Conservation (phyloP, 2,329 filamentous ascomycete species). For the Xylariaceae sp. region DNA sequence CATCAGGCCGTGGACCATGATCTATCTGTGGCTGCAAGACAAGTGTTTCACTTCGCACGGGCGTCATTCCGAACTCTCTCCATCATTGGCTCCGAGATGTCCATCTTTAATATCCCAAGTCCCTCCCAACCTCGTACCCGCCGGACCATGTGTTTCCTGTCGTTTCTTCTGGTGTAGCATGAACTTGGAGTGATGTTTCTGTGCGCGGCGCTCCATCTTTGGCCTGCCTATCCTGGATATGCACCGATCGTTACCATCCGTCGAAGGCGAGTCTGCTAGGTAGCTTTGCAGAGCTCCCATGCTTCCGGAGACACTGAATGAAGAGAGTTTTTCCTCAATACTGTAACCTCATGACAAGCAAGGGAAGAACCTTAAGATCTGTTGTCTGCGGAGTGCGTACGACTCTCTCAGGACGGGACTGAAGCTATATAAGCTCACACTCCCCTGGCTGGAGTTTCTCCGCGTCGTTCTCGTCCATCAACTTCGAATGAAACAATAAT, state of each 20-base stretch:
- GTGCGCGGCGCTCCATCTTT: conserved; percentile 6
- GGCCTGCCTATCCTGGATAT: conserved; percentile 11
- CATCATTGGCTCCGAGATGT: not conserved
- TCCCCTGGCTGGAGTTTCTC: not conserved
- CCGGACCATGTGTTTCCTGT: not conserved
- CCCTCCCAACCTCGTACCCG: not conserved
- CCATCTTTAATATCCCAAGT: no score
- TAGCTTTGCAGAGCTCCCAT: not conserved
- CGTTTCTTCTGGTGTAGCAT: conserved; percentile 3
- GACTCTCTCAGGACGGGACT: not conserved
- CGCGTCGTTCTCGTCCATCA: not conserved
- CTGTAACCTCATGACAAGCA: conserved; percentile 8
- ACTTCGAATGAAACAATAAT: not conserved
- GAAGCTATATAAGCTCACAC: conserved; percentile 11
- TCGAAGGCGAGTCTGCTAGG: not conserved
- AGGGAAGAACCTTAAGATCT: not conserved
- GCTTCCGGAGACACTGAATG: not conserved
- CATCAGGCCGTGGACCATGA: no score
- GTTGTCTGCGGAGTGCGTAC: not conserved
- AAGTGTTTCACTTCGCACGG: not conserved
- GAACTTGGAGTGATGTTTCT: conserved; percentile 7
- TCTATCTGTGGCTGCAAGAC: not conserved
- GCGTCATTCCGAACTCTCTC: not conserved
- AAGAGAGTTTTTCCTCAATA: not conserved
- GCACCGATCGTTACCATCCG: conserved; percentile 4